Conservation (phyloP, 139 green algal species). For the Edaphochlamys debaryana region DNA sequence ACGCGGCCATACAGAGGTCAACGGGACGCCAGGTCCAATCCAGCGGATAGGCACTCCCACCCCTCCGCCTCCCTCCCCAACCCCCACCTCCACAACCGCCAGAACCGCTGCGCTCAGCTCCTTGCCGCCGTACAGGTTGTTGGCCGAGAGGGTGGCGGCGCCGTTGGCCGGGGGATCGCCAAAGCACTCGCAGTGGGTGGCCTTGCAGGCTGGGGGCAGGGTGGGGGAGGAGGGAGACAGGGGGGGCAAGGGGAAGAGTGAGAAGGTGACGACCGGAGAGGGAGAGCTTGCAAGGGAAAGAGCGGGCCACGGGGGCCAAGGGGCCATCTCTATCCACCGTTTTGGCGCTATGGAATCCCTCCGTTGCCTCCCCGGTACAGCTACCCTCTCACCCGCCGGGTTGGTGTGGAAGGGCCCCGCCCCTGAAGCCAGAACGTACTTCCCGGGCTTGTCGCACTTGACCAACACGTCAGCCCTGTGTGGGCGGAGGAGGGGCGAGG, state of each 20-base stretch:
- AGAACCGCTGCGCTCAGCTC: conserved; percentile 18
- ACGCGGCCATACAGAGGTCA: too few species aligned
- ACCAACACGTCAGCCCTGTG: conserved; percentile 30
- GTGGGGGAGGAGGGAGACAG: background rate
- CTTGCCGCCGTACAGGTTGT: background rate
- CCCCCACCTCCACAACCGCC: background rate
- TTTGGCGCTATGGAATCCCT: too few species aligned
- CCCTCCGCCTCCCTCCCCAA: too few species aligned
- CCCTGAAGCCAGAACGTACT: conserved; percentile 7
- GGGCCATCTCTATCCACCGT: too few species aligned
- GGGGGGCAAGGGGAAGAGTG: background rate
- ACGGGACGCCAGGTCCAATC: too few species aligned
- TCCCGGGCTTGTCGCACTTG: conserved; percentile 8
- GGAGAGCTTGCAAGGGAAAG: background rate
- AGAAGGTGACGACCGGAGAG: too few species aligned
- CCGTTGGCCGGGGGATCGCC: background rate
- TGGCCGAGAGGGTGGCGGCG: background rate
- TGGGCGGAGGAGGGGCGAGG: too few species aligned
- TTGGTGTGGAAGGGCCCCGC: conserved; percentile 35
- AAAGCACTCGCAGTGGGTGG: conserved; percentile 33
- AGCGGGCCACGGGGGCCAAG: too few species aligned
- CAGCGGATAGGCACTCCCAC: too few species aligned
- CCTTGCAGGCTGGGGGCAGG: conserved; percentile 9
- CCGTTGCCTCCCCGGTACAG: too few species aligned
- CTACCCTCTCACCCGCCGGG: background rate